A percentile compares a stretch with the other conserved stretches of the same genome.
Evolutionary conservation across 257 asterid species (phyloP).

Genomic region (Cruciata laevipes): DNA sequence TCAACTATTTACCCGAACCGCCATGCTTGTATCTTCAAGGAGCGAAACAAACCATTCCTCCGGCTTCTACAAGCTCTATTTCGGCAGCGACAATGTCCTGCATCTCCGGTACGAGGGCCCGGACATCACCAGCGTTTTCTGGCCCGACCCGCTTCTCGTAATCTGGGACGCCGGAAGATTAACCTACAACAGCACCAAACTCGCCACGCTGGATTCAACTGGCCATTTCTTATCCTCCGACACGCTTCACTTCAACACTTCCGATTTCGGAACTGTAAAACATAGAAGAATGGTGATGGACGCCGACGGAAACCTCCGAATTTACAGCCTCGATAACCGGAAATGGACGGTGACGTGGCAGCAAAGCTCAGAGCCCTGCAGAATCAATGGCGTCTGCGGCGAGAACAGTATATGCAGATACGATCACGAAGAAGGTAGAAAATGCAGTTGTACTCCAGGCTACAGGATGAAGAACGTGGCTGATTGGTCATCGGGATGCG

Average conservation of each 20-base stretch:
- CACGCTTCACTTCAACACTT: not conserved
- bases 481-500: slow-evolving; percentile 41
- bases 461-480: slow-evolving; percentile 20
- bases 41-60: slow-evolving; percentile 27
- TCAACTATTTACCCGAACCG: slow-evolving; percentile 13
- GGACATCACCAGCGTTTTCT: slow-evolving; percentile 23
- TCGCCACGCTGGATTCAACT: slow-evolving; percentile 15
- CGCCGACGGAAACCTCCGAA: slow-evolving; percentile 32
- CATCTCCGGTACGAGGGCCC: slow-evolving; percentile 21
- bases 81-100: slow-evolving; percentile 29
- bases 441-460: slow-evolving; percentile 37
- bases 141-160: slow-evolving; percentile 28
- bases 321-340: slow-evolving; percentile 22
- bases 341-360: slow-evolving; percentile 39
- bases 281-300: slow-evolving; percentile 28
- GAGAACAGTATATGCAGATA: slow-evolving; percentile 28
- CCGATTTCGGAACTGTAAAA: slow-evolving; percentile 17
- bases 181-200: slow-evolving; percentile 21
- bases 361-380: slow-evolving; percentile 17
- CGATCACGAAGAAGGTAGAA: slow-evolving; percentile 5
- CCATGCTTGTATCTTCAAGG: slow-evolving; percentile 24
- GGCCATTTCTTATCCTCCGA: slow-evolving; percentile 29
- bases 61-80: slow-evolving; percentile 29
- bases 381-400: slow-evolving; percentile 37
- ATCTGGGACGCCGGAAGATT: slow-evolving; percentile 26